A percentile compares a stretch with the other conserved stretches of the same genome.
Conservation (phyloP, 805 yeast species). For the Ogataea methanolica region DNA sequence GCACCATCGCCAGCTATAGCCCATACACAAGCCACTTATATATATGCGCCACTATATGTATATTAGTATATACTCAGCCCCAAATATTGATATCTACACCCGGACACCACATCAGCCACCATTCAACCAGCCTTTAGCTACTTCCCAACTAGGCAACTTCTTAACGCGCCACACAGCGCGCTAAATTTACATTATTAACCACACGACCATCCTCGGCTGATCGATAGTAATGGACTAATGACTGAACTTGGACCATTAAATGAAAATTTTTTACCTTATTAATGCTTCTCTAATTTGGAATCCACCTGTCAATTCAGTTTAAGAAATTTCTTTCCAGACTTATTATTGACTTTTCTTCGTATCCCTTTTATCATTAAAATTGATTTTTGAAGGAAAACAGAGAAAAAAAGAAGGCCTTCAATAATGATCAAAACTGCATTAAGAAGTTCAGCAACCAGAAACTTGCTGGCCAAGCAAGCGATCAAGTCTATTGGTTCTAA, state of each 20-base stretch:
- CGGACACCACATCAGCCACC: neutral
- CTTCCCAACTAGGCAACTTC: neutral
- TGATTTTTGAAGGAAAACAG: too few species aligned
- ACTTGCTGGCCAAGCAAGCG: conserved; percentile 21
- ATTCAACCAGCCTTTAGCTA: neutral
- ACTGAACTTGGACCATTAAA: neutral
- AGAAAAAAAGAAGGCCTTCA: neutral
- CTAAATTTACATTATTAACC: neutral
- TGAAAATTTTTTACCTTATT: neutral
- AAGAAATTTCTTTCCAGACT: too few species aligned
- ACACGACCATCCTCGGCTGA: neutral
- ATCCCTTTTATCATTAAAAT: too few species aligned
- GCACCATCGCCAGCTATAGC: neutral
- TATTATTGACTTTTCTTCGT: too few species aligned
- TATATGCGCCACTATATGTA: too few species aligned
- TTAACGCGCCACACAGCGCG: conserved; percentile 1
- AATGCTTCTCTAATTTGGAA: too few species aligned
- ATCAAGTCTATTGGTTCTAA: conserved; percentile 14
- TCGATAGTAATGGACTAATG: neutral
- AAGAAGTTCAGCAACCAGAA: conserved; percentile 13
- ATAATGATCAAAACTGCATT: conserved; percentile 8
- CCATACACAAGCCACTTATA: neutral
- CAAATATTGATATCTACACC: neutral
- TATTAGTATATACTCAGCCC: too few species aligned
- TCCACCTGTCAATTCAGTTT: too few species aligned